Evolutionary conservation across 192 early-diverging fungal genomes (phyloP).

Genomic region (Coemansia guatemalensis): DNA sequence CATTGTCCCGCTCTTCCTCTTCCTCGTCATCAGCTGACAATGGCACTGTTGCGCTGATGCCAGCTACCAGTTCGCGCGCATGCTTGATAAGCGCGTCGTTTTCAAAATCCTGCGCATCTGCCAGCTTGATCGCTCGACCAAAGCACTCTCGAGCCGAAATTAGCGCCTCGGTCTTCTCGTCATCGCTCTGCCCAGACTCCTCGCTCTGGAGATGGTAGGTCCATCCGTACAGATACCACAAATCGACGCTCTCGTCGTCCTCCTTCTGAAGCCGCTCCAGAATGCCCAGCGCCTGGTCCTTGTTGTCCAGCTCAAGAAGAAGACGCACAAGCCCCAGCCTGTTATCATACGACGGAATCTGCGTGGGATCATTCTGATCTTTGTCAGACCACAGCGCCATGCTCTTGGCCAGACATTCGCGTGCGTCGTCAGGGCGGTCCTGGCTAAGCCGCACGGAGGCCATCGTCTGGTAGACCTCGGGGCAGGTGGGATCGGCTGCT

Average conservation of each 20-base stretch:
- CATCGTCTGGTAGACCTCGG: conserved; percentile 84
- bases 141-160: conserved; percentile 49
- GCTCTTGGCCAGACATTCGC: conserved; percentile 60
- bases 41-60: conserved; percentile 58
- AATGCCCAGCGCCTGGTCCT: conserved; percentile 75
- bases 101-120: conserved; percentile 60
- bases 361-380: conserved; percentile 45
- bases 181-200: conserved; percentile 56
- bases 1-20: conserved; percentile 46
- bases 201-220: conserved; percentile 85
- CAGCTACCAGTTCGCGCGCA: conserved; percentile 63
- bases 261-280: conserved; percentile 82
- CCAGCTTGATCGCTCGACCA: conserved; percentile 56
- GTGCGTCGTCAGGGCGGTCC: conserved; percentile 77
- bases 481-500: conserved; percentile 66
- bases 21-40: conserved; percentile 53
- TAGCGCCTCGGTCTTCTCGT: conserved; percentile 28
- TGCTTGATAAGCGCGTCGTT: conserved; percentile 71
- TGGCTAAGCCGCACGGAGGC: conserved; percentile 91
- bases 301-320: conserved; percentile 79
- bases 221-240: conserved; percentile 97
- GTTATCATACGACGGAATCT: conserved; percentile 77
- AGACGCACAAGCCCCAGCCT: conserved; percentile 82
- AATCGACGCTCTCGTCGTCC: conserved; percentile 89
- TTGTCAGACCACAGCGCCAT: conserved; percentile 72